Percentiles rank a stretch among this genome's conserved stretches.
Evolutionary conservation across 169 alveolate species (phyloP).

Genomic region (Neospora caninum): DNA sequence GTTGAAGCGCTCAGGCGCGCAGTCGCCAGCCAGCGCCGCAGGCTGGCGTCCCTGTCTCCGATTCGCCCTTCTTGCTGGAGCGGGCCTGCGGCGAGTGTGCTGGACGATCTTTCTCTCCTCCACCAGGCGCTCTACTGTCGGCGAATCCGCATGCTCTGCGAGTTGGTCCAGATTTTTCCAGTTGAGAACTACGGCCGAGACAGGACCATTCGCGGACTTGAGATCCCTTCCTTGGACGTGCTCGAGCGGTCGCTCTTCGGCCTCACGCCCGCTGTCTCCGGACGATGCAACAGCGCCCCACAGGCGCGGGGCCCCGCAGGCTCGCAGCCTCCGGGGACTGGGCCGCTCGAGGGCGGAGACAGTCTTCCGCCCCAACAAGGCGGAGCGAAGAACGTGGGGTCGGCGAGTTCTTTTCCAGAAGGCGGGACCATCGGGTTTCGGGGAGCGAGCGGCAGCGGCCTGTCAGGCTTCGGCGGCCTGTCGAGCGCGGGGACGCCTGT

Average conservation of each 20-base stretch:
- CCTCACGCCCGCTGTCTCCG: background rate
- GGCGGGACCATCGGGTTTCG: background rate
- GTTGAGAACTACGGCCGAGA: conserved; percentile 26
- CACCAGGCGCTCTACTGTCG: conserved; percentile 28
- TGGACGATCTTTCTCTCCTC: background rate
- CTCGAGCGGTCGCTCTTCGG: conserved; percentile 8
- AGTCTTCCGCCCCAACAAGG: background rate
- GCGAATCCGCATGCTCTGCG: conserved; percentile 27
- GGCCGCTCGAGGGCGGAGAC: background rate
- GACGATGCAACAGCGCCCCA: background rate
- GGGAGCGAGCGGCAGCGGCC: background rate
- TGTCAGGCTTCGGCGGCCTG: background rate
- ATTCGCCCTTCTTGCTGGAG: background rate
- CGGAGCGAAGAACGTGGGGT: background rate
- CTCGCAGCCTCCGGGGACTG: background rate
- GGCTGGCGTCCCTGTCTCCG: background rate
- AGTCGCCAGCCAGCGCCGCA: background rate
- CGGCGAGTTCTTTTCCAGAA: background rate
- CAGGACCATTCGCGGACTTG: conserved; percentile 17
- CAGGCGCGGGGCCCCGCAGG: background rate
- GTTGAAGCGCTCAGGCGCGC: background rate
- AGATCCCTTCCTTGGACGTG: conserved; percentile 19
- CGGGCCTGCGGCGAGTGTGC: no score
- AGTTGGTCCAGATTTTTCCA: conserved; percentile 17
- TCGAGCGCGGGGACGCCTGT: background rate